phyloP scores from a whole-genome alignment of 2,329 filamentous ascomycete genomes.

The Ophiostoma tasmaniense region DNA sequence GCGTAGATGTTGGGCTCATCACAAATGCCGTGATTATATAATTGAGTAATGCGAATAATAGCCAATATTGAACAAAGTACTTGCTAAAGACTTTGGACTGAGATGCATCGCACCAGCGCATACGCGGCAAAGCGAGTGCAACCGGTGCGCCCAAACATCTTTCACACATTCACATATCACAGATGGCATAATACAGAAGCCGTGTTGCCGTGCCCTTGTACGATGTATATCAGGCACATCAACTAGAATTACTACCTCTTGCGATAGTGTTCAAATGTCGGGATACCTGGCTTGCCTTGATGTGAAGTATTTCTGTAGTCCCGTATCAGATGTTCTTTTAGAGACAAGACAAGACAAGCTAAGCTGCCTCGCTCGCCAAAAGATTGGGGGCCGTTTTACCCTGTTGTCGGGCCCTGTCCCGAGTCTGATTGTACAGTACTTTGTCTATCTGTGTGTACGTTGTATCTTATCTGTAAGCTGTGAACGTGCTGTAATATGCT shows the following conservation, averaged over 20 bases:
- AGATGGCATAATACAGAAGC: background rate
- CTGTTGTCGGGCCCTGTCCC: conserved; percentile 13
- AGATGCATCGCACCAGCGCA: too few relatives aligned
- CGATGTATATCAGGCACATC: background rate
- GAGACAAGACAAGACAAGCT: background rate
- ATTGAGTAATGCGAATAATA: background rate
- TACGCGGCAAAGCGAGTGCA: too few relatives aligned
- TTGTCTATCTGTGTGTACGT: background rate
- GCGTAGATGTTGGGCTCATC: too few relatives aligned
- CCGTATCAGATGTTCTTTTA: background rate
- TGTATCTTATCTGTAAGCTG: background rate
- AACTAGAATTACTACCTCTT: background rate
- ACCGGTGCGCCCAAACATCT: background rate
- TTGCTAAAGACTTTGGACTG: background rate
- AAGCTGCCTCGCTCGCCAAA: background rate
- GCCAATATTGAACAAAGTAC: background rate
- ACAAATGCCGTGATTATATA: background rate
- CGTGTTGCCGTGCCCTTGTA: background rate
- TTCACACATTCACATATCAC: background rate
- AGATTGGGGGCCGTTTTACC: conserved; percentile 16
- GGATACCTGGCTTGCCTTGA: background rate
- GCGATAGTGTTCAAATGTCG: background rate
- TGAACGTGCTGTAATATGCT: background rate
- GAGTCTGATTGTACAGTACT: conserved; percentile 2
- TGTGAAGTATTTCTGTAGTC: background rate